Conservation (phyloP, 2,329 filamentous ascomycete species). For the Hypomyces rosellus region DNA sequence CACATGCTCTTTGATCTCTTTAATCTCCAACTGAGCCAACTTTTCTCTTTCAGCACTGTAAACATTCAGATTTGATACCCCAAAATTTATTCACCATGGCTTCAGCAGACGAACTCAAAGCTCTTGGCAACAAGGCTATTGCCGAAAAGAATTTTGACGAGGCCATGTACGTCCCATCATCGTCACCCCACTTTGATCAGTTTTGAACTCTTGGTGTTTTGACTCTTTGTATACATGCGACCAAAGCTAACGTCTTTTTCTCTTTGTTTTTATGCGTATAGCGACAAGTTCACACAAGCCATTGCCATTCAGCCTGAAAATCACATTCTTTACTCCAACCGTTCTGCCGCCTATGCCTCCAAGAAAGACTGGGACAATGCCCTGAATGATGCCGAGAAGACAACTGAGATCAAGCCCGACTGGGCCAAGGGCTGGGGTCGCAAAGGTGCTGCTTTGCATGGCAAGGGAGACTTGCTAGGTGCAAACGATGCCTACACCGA, state of each 20-base stretch:
- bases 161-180: constrained; percentile 68
- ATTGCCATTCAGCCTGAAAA: constrained; percentile 83
- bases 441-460: constrained; percentile 87
- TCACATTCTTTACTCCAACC: constrained; percentile 97
- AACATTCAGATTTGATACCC: neutral
- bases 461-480: constrained; percentile 74
- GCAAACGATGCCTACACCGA: constrained; percentile 89
- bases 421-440: constrained; percentile 96
- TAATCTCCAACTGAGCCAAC: constrained; percentile 4
- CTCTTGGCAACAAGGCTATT: constrained; percentile 97
- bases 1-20: constrained; percentile 15
- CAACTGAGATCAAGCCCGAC: constrained; percentile 89
- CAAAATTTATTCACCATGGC: constrained; percentile 36
- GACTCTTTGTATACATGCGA: neutral
- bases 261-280: constrained; percentile 30
- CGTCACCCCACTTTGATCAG: constrained; percentile 1
- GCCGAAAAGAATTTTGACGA: constrained; percentile 94
- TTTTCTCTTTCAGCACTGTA: constrained; percentile 1
- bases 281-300: constrained; percentile 89
- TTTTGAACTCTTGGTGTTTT: neutral
- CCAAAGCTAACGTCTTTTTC: neutral
- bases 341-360: constrained; percentile 81
- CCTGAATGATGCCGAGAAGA: constrained; percentile 85
- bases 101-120: constrained; percentile 77
- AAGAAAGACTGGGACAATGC: constrained; percentile 83